These are phyloP conservation scores for Cladosporium oxysporum DNA, from an alignment of 2,329 filamentous ascomycete species.

Conservation along the genomic window DNA sequence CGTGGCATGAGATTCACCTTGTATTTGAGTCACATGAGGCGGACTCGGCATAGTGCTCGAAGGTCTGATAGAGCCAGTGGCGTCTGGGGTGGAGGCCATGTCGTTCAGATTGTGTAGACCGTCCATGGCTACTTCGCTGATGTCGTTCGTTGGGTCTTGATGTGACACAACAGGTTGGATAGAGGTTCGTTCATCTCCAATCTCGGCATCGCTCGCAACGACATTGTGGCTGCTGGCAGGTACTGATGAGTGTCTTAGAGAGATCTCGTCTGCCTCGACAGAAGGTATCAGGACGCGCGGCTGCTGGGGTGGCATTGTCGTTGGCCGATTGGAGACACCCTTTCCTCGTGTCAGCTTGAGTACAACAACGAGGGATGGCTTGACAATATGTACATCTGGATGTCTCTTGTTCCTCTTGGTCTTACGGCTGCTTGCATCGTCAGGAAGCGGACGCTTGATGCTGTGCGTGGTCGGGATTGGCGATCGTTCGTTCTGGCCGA, in stretches of 20 bases:
- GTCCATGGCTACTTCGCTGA: neutral
- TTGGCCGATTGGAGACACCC: neutral
- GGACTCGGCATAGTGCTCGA: neutral
- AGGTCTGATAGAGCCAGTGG: neutral
- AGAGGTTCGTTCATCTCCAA: neutral
- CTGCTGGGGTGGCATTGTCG: neutral
- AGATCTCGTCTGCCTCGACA: neutral
- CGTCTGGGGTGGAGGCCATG: neutral
- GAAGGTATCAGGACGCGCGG: neutral
- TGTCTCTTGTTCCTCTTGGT: neutral
- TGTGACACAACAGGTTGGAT: neutral
- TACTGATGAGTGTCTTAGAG: neutral
- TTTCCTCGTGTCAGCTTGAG: neutral
- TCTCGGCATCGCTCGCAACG: neutral
- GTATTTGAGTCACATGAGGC: neutral
- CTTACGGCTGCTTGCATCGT: neutral
- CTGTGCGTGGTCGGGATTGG: neutral
- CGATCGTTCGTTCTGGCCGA: neutral
- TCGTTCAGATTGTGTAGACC: neutral
- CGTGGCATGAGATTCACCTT: neutral
- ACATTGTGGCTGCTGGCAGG: neutral
- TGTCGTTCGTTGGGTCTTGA: neutral
- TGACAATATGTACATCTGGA: neutral
- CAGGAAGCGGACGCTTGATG: neutral
- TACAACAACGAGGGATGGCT: neutral